These are phyloP conservation scores for Pythium volutum DNA, from an alignment of 352 stramenopile species.

Conservation along the genomic window DNA sequence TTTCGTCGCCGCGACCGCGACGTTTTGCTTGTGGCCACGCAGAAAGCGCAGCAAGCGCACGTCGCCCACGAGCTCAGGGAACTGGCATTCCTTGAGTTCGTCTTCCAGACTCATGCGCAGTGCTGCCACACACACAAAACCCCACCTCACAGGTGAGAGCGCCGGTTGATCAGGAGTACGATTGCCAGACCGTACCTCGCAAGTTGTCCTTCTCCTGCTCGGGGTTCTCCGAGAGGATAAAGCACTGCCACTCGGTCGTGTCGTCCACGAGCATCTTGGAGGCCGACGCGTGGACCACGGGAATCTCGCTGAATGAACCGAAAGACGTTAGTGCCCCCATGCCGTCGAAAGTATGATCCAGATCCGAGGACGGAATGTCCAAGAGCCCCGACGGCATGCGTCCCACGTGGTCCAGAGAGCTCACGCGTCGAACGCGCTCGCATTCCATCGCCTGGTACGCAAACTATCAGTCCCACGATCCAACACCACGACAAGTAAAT, in stretches of 20 bases:
- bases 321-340: neutral
- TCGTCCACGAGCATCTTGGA: slow-evolving; percentile 65
- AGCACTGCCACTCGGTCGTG: slow-evolving; percentile 58
- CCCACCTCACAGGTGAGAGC: neutral
- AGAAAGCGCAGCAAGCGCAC: slow-evolving; percentile 69
- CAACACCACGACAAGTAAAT: too few species aligned
- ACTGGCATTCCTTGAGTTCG: slow-evolving; percentile 47
- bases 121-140: slow-evolving; percentile 29
- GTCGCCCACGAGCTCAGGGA: slow-evolving; percentile 51
- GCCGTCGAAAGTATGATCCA: neutral
- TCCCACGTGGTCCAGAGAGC: slow-evolving; percentile 42
- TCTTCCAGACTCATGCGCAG: slow-evolving; percentile 61
- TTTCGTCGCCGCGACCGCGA: slow-evolving; percentile 51
- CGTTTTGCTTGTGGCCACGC: slow-evolving; percentile 73
- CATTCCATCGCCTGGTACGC: slow-evolving; percentile 41
- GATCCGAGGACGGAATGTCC: neutral
- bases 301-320: slow-evolving; percentile 52
- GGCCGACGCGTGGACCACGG: slow-evolving; percentile 44
- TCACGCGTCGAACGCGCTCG: slow-evolving; percentile 54
- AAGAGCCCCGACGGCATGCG: slow-evolving; percentile 17
- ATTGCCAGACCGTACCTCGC: slow-evolving; percentile 30
- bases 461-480: too few species aligned
- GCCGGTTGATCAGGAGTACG: neutral
- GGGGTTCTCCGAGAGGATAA: slow-evolving; percentile 57
- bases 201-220: slow-evolving; percentile 63